Base-by-base conservation (phyloP, 2,329 filamentous ascomycete genomes). In the Exutisphaerella laricina region DNA sequence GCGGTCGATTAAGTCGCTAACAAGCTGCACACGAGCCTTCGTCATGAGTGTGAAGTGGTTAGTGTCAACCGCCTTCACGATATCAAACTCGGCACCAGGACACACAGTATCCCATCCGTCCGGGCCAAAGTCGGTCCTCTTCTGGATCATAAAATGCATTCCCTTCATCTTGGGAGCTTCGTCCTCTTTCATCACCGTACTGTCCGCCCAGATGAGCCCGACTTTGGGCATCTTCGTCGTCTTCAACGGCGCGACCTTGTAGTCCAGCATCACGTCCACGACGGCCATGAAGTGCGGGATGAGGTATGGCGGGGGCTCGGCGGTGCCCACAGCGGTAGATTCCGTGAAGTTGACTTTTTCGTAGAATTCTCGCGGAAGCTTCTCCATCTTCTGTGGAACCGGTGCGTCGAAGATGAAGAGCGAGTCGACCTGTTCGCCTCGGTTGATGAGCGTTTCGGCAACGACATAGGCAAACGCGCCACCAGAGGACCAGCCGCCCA, bases 301-400 rank as follows among this genome's bases (percentile, higher is more conserved):
- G 21, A 76, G 62, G 69, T 71, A 74, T 32, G 62, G 62, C 2
- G 72, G 71, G 3, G 67, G 36, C 39, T 42, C 26, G 23, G 45
- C 8, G 21, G 26, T 38, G 2, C 37, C 37, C 7, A 35, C 25
- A 4, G 17, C 17, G 4, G 30, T 33, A n/a, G 30, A 33, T 17
- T 33, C 30, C 14, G 30, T 33, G 14, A 33, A 33, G 5, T 35
- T 41, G 30, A 38, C 40, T 9, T 41, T 18, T 42, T 69, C 62
- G 56, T 75, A 73, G 12, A 75, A 61, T 22, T 66, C 64, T n/a
- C 64, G 58, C 3, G 84, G 84, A 1, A 85, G 73, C 14, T 79
- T 38, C 28, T 43, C 41, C 41, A 43, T 43, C 4, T 32, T 26
- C 30, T 42, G 41, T 45, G 53, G 51, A 38, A 51, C 45, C 7